A percentile compares a stretch with the other conserved stretches of the same genome.
Evolutionary conservation across 495 filamentous ascomycete species (phyloP).

Genomic region (Neurospora sublineolata): DNA sequence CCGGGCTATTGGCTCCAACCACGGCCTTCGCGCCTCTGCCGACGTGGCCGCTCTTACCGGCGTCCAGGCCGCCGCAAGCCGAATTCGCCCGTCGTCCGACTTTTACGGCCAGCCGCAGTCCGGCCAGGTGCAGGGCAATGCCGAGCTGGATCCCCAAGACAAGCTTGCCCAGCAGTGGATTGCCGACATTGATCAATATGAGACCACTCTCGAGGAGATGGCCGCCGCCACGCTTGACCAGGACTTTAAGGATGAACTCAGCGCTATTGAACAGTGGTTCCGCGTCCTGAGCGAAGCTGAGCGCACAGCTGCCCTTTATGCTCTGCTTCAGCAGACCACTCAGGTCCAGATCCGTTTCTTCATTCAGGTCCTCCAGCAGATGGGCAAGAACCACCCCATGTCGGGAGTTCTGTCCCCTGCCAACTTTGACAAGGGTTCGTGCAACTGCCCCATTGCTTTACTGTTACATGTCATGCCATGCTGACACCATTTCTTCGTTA

Average conservation of each 20-base stretch:
- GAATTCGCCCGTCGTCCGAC: constrained; percentile 90
- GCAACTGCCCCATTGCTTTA: constrained; percentile 7
- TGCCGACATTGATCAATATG: constrained; percentile 95
- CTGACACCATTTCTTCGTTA: neutral
- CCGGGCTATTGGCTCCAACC: constrained; percentile 64
- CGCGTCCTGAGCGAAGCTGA: constrained; percentile 94
- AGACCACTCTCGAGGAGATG: constrained; percentile 97
- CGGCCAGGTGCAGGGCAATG: constrained; percentile 45
- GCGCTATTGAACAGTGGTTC: constrained; percentile 99
- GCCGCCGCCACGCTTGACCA: constrained; percentile 94
- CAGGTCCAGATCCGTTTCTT: constrained; percentile 99
- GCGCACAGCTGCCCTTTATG: constrained; percentile 88
- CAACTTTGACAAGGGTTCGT: constrained; percentile 93
- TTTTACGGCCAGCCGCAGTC: constrained; percentile 71
- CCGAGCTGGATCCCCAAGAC: constrained; percentile 71
- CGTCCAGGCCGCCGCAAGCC: constrained; percentile 55
- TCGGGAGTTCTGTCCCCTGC: constrained; percentile 90
- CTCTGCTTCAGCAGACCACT: constrained; percentile 91
- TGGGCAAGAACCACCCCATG: constrained; percentile 97
- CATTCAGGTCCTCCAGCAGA: constrained; percentile 95
- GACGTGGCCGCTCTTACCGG: constrained; percentile 84
- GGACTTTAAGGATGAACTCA: constrained; percentile 98
- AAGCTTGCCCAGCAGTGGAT: constrained; percentile 97
- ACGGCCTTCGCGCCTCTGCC: constrained; percentile 87
- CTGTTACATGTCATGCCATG: neutral